Base-by-base conservation (phyloP, 257 asterid genomes). In the Verbascum thapsus region DNA sequence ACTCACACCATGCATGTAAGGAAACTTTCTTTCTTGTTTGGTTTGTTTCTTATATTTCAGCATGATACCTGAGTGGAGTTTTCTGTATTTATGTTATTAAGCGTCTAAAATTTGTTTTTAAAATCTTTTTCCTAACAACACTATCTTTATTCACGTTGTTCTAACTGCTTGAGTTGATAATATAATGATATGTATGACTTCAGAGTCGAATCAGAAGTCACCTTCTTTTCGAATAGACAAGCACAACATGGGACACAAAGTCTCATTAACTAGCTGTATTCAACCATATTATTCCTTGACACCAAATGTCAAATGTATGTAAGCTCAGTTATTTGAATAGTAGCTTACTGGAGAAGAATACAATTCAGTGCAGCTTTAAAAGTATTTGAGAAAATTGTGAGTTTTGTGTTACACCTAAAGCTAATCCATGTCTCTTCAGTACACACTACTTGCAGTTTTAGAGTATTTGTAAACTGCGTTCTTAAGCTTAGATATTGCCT, bases 1-100 rank as follows among this genome's bases (percentile, higher is more conserved):
- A 92, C 99, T 63, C 99, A 92, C 73, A 92, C 99, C 79, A 92
- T 92, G 99, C 99, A 92, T 81, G 99, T 92, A 87, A 82, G 97
- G 11, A 70, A 45, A 42, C 37, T 17, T 53, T 57, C 68, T 56
- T 75, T 59, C 43, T 54, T 8, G n/a, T 57, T 49, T 5, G 11
- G 64, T 45, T 42, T n/a, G n/a, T n/a, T 61, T 68, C 61, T 22
- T 47, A 54, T 37, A 41, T 32, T 63, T 56, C 13, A 17, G 39
- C 34, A 63, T 30, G 17, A 26, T 26, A 26, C 32, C 32, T 26
- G 32, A 26, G 32, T 26, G 32, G 32, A 26, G 5, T 26, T 26
- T 26, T 26, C 32, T 44, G 70, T 34, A 11, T 30, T 26, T 57
- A 43, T 17, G 16, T 35, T 38, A 62, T 44, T 63, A 58, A 62